phyloP scores from a whole-genome alignment of 306 rosid species.

The Cicer bijugum region DNA sequence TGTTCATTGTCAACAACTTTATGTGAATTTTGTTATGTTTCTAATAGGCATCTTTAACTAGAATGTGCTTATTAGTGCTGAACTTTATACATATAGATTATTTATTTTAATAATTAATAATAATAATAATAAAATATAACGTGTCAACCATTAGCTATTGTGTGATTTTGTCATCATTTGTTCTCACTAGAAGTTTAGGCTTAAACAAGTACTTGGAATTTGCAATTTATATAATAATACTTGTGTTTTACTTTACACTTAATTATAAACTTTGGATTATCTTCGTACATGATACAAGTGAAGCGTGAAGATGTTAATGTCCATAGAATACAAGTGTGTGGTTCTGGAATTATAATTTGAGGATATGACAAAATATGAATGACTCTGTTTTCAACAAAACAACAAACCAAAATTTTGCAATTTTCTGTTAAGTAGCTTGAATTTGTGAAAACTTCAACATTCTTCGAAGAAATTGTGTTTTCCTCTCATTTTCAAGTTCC shows the following conservation, averaged over 20 bases:
- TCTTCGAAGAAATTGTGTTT: background rate
- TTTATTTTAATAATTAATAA: background rate
- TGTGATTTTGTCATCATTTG: slow-evolving; percentile 9
- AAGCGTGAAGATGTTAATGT: slow-evolving; percentile 19
- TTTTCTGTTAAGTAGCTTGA: slow-evolving; percentile 15
- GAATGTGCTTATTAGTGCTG: slow-evolving; percentile 34
- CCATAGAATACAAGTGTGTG: background rate
- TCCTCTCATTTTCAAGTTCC: background rate
- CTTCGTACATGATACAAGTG: background rate
- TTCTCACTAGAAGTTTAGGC: background rate
- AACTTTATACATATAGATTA: slow-evolving; percentile 16
- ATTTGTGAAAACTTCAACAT: background rate
- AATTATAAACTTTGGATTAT: slow-evolving; percentile 2
- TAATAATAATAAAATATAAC: background rate
- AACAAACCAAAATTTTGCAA: background rate
- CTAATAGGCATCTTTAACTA: slow-evolving; percentile 38
- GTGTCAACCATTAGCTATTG: slow-evolving; percentile 30
- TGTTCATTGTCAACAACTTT: slow-evolving; percentile 33
- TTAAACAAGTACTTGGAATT: slow-evolving; percentile 3
- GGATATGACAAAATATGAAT: slow-evolving; percentile 1
- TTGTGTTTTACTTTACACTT: background rate
- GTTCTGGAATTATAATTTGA: slow-evolving; percentile 1
- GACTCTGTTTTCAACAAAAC: slow-evolving; percentile 11
- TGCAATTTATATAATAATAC: background rate
- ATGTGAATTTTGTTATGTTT: slow-evolving; percentile 20